Base-by-base conservation (phyloP, 257 asterid species). In the Anisodus tanguticus region DNA sequence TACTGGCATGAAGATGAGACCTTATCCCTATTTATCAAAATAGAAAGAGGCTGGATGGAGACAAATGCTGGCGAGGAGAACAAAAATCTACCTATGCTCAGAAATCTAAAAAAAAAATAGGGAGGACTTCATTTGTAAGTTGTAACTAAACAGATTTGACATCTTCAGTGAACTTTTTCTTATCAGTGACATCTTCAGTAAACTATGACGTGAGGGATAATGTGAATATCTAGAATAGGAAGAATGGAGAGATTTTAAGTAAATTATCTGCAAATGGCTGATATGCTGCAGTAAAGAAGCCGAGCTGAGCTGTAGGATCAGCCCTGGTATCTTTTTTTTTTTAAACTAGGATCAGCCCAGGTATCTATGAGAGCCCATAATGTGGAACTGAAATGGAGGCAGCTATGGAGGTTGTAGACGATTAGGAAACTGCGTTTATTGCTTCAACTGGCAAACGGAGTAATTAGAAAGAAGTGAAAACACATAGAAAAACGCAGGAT, bases 351-450 rank as follows among this genome's bases (percentile, higher is more conserved):
- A 70, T 41, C 79, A 70, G 79, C 35, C 53, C 16, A 17, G 55
- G 55, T 43, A 70, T 70, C 79, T 69, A 69, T 39, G 77, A 68
- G 12, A 69, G 11, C 77, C 77, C 77, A 68, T 39, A 69, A 69
- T 69, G 53, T 16, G 53, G 77, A 39, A 69, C 51, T 68, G 76
- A 68, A 68, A 17, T 68, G 76, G 51, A 68, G 76, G 76, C 51
- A 13, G 22, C 67, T 62, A 15, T 15, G 4, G 78, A 39, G 78
- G 78, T 39, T 39, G 78, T 39, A 39, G 15, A 41, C 22, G 7
- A 39, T 4, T 3, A 53, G n/a, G 78, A 41, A 41, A 39, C 54
- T 69, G 78, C 41, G 78, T 19, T 9, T 16, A 39, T 4, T 13
- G 2, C 78, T 15, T 69, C 39, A 70, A 45, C 78, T 70, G 55